Evolutionary conservation across 1,139 yeast species (phyloP), one percentile per base, ranked within the genome.

Genomic region (Geotrichum klebahnii): DNA sequence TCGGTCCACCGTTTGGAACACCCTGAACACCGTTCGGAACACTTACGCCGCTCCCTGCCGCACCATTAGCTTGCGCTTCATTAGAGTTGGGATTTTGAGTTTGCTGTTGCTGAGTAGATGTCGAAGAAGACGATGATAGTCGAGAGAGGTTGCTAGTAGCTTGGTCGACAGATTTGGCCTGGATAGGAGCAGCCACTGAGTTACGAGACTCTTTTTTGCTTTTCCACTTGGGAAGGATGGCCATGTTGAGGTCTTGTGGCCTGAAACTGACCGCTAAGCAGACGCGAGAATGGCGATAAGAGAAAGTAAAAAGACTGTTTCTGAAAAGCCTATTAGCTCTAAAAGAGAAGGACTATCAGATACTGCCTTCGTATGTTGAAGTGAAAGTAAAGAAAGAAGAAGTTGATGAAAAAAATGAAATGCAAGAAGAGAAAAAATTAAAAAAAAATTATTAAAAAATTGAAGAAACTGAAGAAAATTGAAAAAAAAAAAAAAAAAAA

Each of bases 121-220:
- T 22, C 28, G 48, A 29, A 3, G 58, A 37, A 10, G n/a, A 22
- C 19, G 24, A 34, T 8, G 43, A 26, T 24, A 26, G n/a, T 8
- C 54, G 46, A 16, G 57, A 20, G 22, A 44, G 29, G 1, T 32
- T 14, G 35, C 16, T 32, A n/a, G 53, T 41, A 20, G 39, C 39
- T 24, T 46, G 46, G 19, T 44, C 38, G 22, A 40, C 8, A 17
- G 53, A 42, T 24, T 44, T 46, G 32, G 47, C 48, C 37, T 53
- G 34, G 20, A 52, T 24, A 14, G 48, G 50, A 1, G 54, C 57
- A 34, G 53, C 48, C 17, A 55, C 56, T 31, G 63, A 60, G 53
- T 56, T 55, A 19, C 62, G 54, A 20, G 61, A 38, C 42, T 59
- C 63, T 53, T 61, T 61, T 47, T 60, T 61, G 41, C 53, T 58